Evolutionary conservation across 1,284 basidiomycete species (phyloP), one percentile per base, ranked within the genome.

Genomic region (Moesziomyces sp.): DNA sequence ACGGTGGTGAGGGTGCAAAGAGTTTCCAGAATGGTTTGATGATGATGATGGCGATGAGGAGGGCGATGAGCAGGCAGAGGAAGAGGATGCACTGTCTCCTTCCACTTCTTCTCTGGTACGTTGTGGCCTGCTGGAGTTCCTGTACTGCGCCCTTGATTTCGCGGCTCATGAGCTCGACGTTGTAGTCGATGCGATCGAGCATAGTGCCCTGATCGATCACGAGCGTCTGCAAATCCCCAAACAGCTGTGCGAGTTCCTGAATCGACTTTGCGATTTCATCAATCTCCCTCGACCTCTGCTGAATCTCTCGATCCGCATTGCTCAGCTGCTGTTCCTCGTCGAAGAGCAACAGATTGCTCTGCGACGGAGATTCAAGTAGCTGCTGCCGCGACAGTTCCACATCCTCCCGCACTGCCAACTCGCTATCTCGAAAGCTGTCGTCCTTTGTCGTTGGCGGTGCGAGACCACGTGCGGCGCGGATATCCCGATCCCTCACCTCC

Each of bases 191-290:
- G 44, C 93, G 92, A 85, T 99, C 97, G 59, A 99, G 88, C 55
- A 99, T 88, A 10, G 96, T 97, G 13, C 97, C 97, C 84, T 99
- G 97, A 85, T 99, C 97, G 72, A 99, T 97, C 58, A 99, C 94
- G 65, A 99, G 89, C 43, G 88, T 89, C 23, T 91, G 92, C 43
- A 99, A 87, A 83, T 99, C 97, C 78, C 95, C 93, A 88, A 99
- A 99, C 46, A 99, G 89, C 80, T 96, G 94, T 1, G 95, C 95
- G 23, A 99, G 88, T 50, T 91, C 90, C 38, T 91, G 89, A 77
- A 99, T 99, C 14, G 92, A 94, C 73, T 92, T 90, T 0, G 96
- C 94, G 71, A 99, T 96, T 80, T 95, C 91, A 26, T 90, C 89
- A 68, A 99, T 89, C 83, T 98, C 94, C 63, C 88, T 87, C 78